phyloP scores from a whole-genome alignment of 192 early-diverging fungal species.

The Rhizoclosmatium globosum region DNA sequence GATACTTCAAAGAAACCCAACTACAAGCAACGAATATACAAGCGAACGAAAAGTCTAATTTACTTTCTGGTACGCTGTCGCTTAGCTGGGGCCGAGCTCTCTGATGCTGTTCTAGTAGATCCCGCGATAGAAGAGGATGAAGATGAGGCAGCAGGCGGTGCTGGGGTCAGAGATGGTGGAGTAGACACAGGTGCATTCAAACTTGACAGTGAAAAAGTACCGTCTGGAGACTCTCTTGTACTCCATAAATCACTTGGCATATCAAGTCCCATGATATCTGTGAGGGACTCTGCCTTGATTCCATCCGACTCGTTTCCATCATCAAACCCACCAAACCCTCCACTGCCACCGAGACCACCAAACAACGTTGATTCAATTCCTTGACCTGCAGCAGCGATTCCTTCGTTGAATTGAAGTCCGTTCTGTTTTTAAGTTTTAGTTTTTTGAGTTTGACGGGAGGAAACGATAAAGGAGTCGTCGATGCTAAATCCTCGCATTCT shows the following conservation, averaged over 20 bases:
- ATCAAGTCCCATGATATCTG: conserved; percentile 24
- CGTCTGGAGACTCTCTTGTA: no score
- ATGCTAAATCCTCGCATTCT: background rate
- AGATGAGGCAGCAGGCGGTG: background rate
- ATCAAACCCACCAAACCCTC: background rate
- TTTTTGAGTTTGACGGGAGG: background rate
- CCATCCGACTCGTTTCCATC: background rate
- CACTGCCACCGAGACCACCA: background rate
- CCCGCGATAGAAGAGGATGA: background rate
- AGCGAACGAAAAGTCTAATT: no score
- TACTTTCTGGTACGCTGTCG: no score
- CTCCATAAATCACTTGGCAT: background rate
- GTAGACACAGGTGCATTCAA: background rate
- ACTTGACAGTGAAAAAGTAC: no score
- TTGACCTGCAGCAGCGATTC: conserved; percentile 20
- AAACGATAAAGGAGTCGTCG: background rate
- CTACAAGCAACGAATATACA: no score
- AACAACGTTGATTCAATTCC: conserved; percentile 9
- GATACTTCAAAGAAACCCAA: no score
- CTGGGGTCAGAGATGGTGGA: background rate
- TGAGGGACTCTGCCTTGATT: conserved; percentile 13
- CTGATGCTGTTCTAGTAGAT: background rate
- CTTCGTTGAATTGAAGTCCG: conserved; percentile 14
- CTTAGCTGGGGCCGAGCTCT: background rate
- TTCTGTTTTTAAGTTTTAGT: conserved; percentile 4